Percentiles rank a stretch among this genome's conserved stretches.
These are phyloP conservation scores for Silybum marianum DNA, from an alignment of 129 eudicot species.

Conservation along the genomic window DNA sequence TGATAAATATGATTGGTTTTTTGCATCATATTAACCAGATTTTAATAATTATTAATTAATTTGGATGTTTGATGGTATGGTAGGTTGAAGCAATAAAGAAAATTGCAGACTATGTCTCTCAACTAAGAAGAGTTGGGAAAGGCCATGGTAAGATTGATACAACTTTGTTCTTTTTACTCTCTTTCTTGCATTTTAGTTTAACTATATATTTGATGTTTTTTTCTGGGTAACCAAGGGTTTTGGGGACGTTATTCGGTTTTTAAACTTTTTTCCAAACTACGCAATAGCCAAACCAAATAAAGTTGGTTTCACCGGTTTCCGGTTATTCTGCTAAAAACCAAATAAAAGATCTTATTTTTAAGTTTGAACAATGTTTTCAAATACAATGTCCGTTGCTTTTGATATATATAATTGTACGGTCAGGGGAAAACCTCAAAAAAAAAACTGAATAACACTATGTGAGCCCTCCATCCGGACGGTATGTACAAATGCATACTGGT, in stretches of 20 bases:
- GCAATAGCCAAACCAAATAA: not conserved
- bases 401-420: no score
- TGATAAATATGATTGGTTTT: not conserved
- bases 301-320: not conserved
- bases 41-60: not conserved
- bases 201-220: not conserved
- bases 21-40: not conserved
- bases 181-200: not conserved
- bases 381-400: not conserved
- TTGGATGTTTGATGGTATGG: conserved; percentile 8
- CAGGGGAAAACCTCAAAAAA: no score
- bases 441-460: no score
- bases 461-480: no score
- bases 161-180: not conserved
- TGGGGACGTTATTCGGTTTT: not conserved
- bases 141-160: conserved; percentile 79
- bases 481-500: no score
- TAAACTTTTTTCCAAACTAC: not conserved
- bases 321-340: not conserved
- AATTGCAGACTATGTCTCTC: conserved; percentile 86
- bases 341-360: not conserved
- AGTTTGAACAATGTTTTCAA: not conserved
- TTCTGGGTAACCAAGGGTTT: not conserved
- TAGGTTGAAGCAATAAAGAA: conserved; percentile 97
- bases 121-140: conserved; percentile 84